Conservation (phyloP, 2,329 filamentous ascomycete species). For the Fusarium goolgardi region DNA sequence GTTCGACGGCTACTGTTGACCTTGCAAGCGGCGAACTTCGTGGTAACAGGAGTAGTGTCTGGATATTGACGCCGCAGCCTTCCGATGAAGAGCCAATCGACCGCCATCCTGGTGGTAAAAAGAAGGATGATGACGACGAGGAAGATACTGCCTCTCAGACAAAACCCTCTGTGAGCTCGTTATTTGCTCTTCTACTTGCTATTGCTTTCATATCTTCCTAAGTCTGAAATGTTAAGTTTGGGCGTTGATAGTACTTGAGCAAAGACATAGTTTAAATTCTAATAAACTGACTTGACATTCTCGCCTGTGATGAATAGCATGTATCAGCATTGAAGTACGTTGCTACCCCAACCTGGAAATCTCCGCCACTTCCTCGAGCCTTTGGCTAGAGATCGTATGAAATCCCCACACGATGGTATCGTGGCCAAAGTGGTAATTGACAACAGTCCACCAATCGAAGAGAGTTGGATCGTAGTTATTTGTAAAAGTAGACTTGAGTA, state of each 20-base stretch:
- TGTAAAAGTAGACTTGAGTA: background rate
- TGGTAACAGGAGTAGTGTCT: conserved; percentile 42
- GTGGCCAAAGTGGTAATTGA: background rate
- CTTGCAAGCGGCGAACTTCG: conserved; percentile 34
- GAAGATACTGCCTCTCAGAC: conserved; percentile 25
- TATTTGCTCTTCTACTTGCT: conserved; percentile 26
- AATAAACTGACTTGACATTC: background rate
- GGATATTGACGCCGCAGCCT: conserved; percentile 17
- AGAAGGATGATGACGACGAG: conserved; percentile 4
- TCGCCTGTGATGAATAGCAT: background rate
- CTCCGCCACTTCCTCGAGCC: conserved; percentile 15
- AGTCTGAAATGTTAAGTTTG: background rate
- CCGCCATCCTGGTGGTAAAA: background rate
- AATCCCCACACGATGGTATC: conserved; percentile 14
- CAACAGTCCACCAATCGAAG: background rate
- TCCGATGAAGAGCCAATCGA: conserved; percentile 2
- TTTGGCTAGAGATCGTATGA: background rate
- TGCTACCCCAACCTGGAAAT: background rate
- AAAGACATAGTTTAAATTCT: background rate
- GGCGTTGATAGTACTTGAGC: background rate
- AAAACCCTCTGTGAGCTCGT: conserved; percentile 5
- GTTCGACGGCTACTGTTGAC: conserved; percentile 37
- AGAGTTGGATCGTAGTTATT: background rate
- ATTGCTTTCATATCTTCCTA: conserved; percentile 18
- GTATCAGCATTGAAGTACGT: background rate